Conservation (phyloP, 495 filamentous ascomycete genomes). For the Barbatosphaeria neglecta region DNA sequence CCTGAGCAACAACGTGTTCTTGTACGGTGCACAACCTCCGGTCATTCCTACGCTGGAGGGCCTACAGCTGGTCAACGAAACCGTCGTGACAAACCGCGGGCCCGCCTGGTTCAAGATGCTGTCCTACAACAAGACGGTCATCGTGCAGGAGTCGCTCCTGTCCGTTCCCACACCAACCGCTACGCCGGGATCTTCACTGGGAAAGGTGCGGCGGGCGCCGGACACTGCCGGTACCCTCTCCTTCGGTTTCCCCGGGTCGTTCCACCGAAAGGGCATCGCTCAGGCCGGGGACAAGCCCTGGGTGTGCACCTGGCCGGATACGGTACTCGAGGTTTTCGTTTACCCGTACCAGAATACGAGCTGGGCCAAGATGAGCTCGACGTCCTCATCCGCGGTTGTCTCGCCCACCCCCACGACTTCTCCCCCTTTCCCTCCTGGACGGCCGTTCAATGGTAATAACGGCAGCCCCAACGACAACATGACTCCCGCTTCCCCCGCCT, state of each 20-base stretch:
- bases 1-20: constrained; percentile 26
- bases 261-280: constrained; percentile 38
- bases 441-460: too few species aligned
- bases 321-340: constrained; percentile 69
- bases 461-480: neutral
- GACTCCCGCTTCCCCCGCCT: constrained; percentile 9
- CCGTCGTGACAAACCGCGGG: constrained; percentile 45
- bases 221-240: constrained; percentile 8
- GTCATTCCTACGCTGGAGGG: constrained; percentile 32
- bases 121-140: constrained; percentile 70
- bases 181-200: neutral
- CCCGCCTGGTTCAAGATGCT: constrained; percentile 65
- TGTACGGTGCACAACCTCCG: constrained; percentile 68
- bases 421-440: neutral
- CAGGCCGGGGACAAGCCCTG: constrained; percentile 59
- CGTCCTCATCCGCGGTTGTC: neutral
- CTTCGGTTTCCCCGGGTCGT: constrained; percentile 10
- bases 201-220: constrained; percentile 3
- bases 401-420: neutral
- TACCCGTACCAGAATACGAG: constrained; percentile 54
- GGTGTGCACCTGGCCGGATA: constrained; percentile 83
- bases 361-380: constrained; percentile 8
- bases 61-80: constrained; percentile 55
- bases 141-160: constrained; percentile 49
- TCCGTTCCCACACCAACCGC: constrained; percentile 1